Evolutionary conservation across 768 basidiomycete species (phyloP), one percentile per base, ranked within the genome.

Genomic region (Leucosporidium scottii): DNA sequence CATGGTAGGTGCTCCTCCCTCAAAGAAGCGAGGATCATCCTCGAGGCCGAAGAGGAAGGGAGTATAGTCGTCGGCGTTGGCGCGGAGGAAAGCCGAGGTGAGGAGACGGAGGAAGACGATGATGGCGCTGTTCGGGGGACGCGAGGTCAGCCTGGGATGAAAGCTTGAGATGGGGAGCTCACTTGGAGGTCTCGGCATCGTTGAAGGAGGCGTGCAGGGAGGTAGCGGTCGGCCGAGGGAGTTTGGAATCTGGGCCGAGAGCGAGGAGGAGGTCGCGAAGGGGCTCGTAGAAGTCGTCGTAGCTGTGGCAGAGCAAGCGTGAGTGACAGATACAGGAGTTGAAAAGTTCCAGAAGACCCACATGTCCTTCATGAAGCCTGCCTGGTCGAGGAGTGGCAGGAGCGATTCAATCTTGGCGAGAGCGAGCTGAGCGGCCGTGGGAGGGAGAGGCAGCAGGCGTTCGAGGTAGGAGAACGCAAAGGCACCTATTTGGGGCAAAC

Each of bases 381-480:
- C 64, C 1, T 59, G 65, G 7, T 61, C 59, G 27, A 69, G 67
- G 47, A 69, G 56, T n/a, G 59, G 77, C 18, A 82, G 77, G 1
- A 85, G 83, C 7, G 80, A 69, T 64, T 83, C 78, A 7, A 91
- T 77, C 36, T 82, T 79, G 0, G 84, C 84, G 31, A 85, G 78
- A 0, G 84, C 83, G 44, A 51, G 55, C 25, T 48, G 56, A 20
- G 63, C 59, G 50, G 31, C 36, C 17, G 55, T 54, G 0, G 65
- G 62, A 18, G 63, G 65, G 48, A 81, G 79, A 28, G 90, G 74
- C 34, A 93, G 81, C 30, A 65, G 56, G n/a, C 84, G 82, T 59
- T 90, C 85, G 39, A 93, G 79, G 76, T 88, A 91, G 9, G 90
- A 85, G 72, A 90, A 91, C 10, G 85, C 89, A 60, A 93, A 81